These are phyloP conservation scores for Penicillium silybi DNA, from an alignment of 495 filamentous ascomycete genomes.

Conservation along the genomic window DNA sequence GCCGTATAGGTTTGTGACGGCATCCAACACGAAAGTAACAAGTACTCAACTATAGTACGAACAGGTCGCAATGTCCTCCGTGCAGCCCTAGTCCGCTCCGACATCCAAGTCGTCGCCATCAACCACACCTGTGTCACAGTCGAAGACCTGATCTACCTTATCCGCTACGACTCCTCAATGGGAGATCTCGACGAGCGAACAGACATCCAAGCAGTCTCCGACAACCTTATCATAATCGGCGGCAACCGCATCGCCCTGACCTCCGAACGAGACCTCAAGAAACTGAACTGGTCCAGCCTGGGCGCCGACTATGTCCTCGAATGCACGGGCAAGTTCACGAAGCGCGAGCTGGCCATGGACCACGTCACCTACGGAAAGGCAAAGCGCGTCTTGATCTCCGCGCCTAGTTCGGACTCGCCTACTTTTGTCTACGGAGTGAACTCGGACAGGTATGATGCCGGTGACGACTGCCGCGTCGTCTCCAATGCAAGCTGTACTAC, in stretches of 20 bases:
- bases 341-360: constrained; percentile 27
- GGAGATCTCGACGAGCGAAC: constrained; percentile 24
- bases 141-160: constrained; percentile 35
- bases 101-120: constrained; percentile 33
- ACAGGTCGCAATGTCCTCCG: constrained; percentile 36
- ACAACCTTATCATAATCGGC: constrained; percentile 24
- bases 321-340: constrained; percentile 38
- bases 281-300: constrained; percentile 29
- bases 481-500: constrained; percentile 37
- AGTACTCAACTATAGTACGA: not conserved
- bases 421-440: constrained; percentile 38
- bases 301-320: constrained; percentile 35
- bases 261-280: constrained; percentile 33
- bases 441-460: constrained; percentile 21
- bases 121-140: constrained; percentile 34
- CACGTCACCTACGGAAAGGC: constrained; percentile 30
- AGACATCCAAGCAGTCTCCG: constrained; percentile 26
- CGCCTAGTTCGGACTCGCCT: constrained; percentile 32
- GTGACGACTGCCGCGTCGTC: constrained; percentile 24
- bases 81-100: constrained; percentile 27
- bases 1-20: constrained; percentile 25
- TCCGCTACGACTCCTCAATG: constrained; percentile 38
- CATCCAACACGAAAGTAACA: not conserved
- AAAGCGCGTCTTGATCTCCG: constrained; percentile 34
- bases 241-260: constrained; percentile 27